A percentile compares a stretch with the other conserved stretches of the same genome.
These are phyloP conservation scores for Alternaria arborescens DNA, from an alignment of 2,329 filamentous ascomycete species.

Conservation along the genomic window DNA sequence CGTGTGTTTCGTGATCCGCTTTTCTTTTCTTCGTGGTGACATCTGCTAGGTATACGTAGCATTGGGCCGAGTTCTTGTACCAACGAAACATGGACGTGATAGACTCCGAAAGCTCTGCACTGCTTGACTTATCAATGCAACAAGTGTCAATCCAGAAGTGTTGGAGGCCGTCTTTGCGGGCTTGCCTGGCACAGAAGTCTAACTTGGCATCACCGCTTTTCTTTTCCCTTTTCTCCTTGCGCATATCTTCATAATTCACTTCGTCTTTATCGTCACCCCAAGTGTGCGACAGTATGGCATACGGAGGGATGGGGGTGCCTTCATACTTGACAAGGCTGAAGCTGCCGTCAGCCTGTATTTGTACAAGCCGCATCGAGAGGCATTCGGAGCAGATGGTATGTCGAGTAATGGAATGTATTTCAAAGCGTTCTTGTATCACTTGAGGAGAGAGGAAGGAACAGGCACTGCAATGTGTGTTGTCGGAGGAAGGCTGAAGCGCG, in stretches of 20 bases:
- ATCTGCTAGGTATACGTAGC: slow-evolving; percentile 16
- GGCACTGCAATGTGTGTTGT: background rate
- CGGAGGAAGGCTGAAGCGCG: background rate
- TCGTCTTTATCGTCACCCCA: background rate
- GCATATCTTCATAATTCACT: background rate
- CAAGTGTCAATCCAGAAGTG: slow-evolving; percentile 15
- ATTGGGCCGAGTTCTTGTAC: slow-evolving; percentile 1
- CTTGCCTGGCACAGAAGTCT: slow-evolving; percentile 1
- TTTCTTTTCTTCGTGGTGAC: no score
- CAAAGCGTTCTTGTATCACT: background rate
- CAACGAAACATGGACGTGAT: slow-evolving; percentile 14
- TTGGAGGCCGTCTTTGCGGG: background rate
- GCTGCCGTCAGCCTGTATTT: background rate
- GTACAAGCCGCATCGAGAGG: background rate
- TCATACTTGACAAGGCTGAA: background rate
- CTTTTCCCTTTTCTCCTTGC: background rate
- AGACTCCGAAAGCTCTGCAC: slow-evolving; percentile 1
- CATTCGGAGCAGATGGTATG: background rate
- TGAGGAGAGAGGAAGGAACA: background rate
- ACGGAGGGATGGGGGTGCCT: background rate
- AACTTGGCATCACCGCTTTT: background rate
- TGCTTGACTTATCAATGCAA: slow-evolving; percentile 9
- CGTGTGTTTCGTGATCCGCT: no score
- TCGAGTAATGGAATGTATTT: background rate
- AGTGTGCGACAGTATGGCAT: background rate